Evolutionary conservation across 805 yeast genomes (phyloP).

Genomic region (Ogataea populi-albae): DNA sequence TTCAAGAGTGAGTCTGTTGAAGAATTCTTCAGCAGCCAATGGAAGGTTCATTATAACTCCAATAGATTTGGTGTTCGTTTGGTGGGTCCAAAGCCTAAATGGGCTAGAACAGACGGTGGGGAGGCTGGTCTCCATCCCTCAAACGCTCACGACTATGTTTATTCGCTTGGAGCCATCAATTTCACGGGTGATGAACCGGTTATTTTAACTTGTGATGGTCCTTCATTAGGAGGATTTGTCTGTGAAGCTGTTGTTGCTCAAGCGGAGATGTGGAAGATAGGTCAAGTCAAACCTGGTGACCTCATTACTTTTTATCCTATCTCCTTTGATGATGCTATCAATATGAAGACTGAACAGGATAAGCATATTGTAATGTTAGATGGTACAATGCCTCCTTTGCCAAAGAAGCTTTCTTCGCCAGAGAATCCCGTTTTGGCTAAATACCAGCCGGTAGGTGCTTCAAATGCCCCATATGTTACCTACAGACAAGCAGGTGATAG

Average conservation of each 20-base stretch:
- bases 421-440: conserved; percentile 70
- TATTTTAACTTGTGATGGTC: conserved; percentile 94
- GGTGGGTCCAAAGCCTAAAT: conserved; percentile 91
- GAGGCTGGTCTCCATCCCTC: conserved; percentile 98
- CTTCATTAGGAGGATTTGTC: conserved; percentile 95
- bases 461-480: conserved; percentile 63
- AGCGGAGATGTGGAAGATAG: conserved; percentile 98
- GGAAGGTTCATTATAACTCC: conserved; percentile 97
- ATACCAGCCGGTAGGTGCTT: conserved; percentile 42
- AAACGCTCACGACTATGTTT: conserved; percentile 97
- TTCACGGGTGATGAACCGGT: conserved; percentile 99
- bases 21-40: conserved; percentile 70
- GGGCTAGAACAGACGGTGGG: conserved; percentile 97
- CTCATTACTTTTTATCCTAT: conserved; percentile 76
- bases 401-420: conserved; percentile 39
- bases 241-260: conserved; percentile 95
- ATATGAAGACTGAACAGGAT: conserved; percentile 62
- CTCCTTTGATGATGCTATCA: conserved; percentile 62
- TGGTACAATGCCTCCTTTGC: conserved; percentile 37
- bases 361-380: conserved; percentile 42
- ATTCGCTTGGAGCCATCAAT: conserved; percentile 93
- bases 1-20: conserved; percentile 71
- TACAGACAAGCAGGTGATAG: conserved; percentile 98
- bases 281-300: conserved; percentile 97
- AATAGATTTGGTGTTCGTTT: conserved; percentile 95